Evolutionary conservation across 441 rosid species (phyloP).

Genomic region (Syzygium syzygioides): DNA sequence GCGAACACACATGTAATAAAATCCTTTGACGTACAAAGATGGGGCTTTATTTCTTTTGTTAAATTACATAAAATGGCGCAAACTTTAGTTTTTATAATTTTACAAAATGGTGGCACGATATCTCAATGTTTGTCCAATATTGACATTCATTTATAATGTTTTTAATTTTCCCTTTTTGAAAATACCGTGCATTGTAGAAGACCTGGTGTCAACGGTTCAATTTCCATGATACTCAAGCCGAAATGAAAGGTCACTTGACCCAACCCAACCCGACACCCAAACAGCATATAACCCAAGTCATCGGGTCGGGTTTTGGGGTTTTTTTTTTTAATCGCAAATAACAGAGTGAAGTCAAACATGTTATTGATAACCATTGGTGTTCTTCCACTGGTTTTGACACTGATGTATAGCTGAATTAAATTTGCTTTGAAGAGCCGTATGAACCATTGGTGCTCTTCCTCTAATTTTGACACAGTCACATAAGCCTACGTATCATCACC

Average conservation of each 20-base stretch:
- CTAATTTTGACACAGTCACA: background rate
- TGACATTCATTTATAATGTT: background rate
- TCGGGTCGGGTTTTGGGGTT: background rate
- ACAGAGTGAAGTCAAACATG: background rate
- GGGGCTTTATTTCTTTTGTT: background rate
- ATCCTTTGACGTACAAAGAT: background rate
- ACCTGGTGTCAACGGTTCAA: background rate
- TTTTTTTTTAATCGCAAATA: background rate
- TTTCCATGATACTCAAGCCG: background rate
- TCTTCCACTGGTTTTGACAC: background rate
- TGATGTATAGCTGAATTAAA: background rate
- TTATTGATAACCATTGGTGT: background rate
- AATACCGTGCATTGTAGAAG: background rate
- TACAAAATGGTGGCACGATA: background rate
- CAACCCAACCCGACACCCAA: background rate
- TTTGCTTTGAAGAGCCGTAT: background rate
- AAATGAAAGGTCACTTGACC: background rate
- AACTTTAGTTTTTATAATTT: background rate
- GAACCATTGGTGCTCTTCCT: background rate
- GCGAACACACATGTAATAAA: background rate
- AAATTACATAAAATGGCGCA: background rate
- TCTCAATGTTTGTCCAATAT: background rate
- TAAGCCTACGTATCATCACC: constrained; percentile 12
- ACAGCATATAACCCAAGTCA: background rate
- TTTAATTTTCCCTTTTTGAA: background rate